These are phyloP conservation scores for Xylaria cubensis DNA, from an alignment of 495 filamentous ascomycete genomes.

Conservation along the genomic window DNA sequence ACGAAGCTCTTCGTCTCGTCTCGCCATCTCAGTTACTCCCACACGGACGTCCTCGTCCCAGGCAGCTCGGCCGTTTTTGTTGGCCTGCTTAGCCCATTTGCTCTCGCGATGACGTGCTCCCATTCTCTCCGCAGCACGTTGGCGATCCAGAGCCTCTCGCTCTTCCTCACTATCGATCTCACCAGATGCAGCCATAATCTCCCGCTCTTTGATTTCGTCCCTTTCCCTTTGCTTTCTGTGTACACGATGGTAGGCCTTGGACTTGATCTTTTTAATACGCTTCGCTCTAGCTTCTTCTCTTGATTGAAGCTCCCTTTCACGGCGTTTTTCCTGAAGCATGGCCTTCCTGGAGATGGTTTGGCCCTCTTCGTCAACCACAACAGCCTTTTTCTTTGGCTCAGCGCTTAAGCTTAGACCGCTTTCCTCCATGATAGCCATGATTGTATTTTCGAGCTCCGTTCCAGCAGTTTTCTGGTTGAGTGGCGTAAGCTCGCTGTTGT, in stretches of 20 bases:
- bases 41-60: slow-evolving; percentile 85
- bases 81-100: slow-evolving; percentile 92
- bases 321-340: slow-evolving; percentile 75
- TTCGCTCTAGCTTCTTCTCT: slow-evolving; percentile 89
- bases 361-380: slow-evolving; percentile 72
- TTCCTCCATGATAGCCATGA: slow-evolving; percentile 85
- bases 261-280: slow-evolving; percentile 98
- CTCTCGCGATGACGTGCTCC: slow-evolving; percentile 86
- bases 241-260: slow-evolving; percentile 87
- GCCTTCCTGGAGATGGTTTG: slow-evolving; percentile 71
- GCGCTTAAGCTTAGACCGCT: slow-evolving; percentile 70
- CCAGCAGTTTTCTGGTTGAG: slow-evolving; percentile 64
- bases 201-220: slow-evolving; percentile 71
- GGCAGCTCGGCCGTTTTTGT: slow-evolving; percentile 74
- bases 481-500: slow-evolving; percentile 60
- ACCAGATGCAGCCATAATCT: slow-evolving; percentile 70
- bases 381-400: slow-evolving; percentile 65
- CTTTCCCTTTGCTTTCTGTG: slow-evolving; percentile 86
- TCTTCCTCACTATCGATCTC: slow-evolving; percentile 75
- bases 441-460: slow-evolving; percentile 82
- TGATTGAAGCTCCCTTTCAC: slow-evolving; percentile 82
- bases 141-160: slow-evolving; percentile 76
- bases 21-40: slow-evolving; percentile 81
- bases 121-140: slow-evolving; percentile 87
- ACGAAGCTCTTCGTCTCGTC: slow-evolving; percentile 83